A percentile compares a stretch with the other conserved stretches of the same genome.
Conservation (phyloP, 2,329 filamentous ascomycete species). For the Alternaria consortialis region DNA sequence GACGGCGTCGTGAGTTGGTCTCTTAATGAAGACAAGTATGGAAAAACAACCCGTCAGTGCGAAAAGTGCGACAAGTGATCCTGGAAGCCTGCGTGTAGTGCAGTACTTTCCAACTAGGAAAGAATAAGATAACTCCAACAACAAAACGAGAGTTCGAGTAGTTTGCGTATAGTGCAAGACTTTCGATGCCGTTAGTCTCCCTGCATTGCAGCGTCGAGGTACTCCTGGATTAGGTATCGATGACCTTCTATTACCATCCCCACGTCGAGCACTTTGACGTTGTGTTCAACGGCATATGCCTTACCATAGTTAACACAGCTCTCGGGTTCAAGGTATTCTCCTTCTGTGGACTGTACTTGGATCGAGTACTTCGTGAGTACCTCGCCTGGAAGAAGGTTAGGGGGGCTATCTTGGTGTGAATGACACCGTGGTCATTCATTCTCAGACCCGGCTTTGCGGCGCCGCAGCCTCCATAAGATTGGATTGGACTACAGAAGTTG, state of each 20-base stretch:
- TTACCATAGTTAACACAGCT: not conserved
- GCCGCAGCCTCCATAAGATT: conserved; percentile 29
- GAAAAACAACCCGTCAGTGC: not conserved
- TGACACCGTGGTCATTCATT: conserved; percentile 30
- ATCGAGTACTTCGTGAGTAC: not conserved
- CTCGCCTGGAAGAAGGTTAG: not conserved
- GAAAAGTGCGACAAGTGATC: not conserved
- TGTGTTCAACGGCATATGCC: not conserved
- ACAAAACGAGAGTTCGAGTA: not conserved
- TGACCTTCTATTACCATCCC: not conserved
- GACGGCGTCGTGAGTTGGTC: too few species aligned
- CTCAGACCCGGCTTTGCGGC: conserved; percentile 17
- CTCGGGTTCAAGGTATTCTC: not conserved
- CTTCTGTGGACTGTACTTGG: not conserved
- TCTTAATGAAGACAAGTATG: too few species aligned
- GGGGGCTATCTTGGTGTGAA: conserved; percentile 26
- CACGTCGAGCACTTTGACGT: not conserved
- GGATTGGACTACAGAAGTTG: conserved; percentile 24
- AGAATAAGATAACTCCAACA: not conserved
- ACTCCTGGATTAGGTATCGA: not conserved
- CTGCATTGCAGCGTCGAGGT: not conserved
- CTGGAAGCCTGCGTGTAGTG: not conserved
- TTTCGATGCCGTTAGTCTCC: not conserved
- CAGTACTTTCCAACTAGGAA: not conserved
- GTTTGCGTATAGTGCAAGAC: not conserved